Evolutionary conservation across 768 basidiomycete genomes (phyloP).

Genomic region (Lactarius deliciosus): DNA sequence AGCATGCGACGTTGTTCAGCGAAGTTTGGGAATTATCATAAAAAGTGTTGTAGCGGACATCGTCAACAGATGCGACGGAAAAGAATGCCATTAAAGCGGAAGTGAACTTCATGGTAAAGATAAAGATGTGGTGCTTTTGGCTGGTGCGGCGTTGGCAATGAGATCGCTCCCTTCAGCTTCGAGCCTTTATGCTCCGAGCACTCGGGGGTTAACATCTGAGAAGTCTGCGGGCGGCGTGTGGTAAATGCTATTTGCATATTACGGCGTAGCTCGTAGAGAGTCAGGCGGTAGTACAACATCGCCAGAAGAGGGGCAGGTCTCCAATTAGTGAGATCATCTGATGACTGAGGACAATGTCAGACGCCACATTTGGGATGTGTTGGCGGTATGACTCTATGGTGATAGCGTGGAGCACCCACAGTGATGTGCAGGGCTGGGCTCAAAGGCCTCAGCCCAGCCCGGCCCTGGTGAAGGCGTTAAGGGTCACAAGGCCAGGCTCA

Average conservation of each 20-base stretch:
- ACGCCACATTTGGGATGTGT: neutral
- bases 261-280: neutral
- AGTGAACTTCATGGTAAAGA: neutral
- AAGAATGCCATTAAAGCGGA: neutral
- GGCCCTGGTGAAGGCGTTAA: too few relatives aligned
- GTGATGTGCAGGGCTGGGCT: neutral
- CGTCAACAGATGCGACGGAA: neutral
- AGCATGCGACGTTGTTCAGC: slow-evolving; percentile 28
- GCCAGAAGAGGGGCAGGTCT: neutral
- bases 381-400: neutral
- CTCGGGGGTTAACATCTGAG: neutral
- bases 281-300: neutral
- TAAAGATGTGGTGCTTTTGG: neutral
- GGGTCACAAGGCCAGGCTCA: too few relatives aligned
- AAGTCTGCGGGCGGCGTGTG: neutral
- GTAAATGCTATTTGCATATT: neutral
- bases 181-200: neutral
- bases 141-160: neutral
- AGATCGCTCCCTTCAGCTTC: neutral
- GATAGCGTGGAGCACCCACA: neutral
- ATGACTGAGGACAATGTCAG: neutral
- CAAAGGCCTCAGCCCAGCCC: too few relatives aligned
- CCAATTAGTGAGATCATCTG: neutral
- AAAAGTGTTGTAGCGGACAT: slow-evolving; percentile 8
- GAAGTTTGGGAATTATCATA: slow-evolving; percentile 19